Evolutionary conservation across 1,139 yeast genomes (phyloP).

Genomic region (Geotrichum australiense): DNA sequence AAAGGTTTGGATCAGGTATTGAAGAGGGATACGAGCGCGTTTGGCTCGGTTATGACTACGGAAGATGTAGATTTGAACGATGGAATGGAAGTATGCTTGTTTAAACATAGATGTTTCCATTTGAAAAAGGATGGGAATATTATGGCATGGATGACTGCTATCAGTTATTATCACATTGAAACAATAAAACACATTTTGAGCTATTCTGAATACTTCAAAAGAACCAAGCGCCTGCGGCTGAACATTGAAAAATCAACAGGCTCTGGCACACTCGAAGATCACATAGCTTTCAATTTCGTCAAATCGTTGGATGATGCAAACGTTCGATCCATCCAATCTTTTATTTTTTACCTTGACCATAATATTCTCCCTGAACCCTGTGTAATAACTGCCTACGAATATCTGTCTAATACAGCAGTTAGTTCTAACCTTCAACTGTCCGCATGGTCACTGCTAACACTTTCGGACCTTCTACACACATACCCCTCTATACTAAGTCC

Average conservation of each 20-base stretch:
- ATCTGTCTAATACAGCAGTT: not conserved
- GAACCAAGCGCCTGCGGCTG: not conserved
- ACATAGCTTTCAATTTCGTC: conserved; percentile 4
- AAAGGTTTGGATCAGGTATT: too few species aligned
- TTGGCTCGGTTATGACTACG: too few species aligned
- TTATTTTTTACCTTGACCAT: conserved; percentile 9
- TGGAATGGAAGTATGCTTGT: too few species aligned
- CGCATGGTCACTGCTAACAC: conserved; percentile 12
- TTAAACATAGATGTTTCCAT: conserved; percentile 9
- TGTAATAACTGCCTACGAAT: not conserved
- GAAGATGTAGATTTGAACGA: too few species aligned
- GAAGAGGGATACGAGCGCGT: too few species aligned
- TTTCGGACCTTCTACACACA: too few species aligned
- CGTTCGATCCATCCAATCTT: conserved; percentile 4
- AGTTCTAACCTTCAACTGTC: conserved; percentile 3
- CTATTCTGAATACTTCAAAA: conserved; percentile 4
- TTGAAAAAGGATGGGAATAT: conserved; percentile 8
- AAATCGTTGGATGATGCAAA: not conserved
- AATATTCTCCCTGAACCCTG: conserved; percentile 2
- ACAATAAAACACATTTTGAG: conserved; percentile 4
- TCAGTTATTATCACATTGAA: conserved; percentile 9
- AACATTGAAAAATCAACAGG: not conserved
- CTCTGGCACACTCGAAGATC: conserved; percentile 1
- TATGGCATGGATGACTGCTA: conserved; percentile 11
- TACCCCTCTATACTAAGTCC: too few species aligned